Conservation (phyloP, 192 early-diverging fungal genomes). For the Coemansia sp. region DNA sequence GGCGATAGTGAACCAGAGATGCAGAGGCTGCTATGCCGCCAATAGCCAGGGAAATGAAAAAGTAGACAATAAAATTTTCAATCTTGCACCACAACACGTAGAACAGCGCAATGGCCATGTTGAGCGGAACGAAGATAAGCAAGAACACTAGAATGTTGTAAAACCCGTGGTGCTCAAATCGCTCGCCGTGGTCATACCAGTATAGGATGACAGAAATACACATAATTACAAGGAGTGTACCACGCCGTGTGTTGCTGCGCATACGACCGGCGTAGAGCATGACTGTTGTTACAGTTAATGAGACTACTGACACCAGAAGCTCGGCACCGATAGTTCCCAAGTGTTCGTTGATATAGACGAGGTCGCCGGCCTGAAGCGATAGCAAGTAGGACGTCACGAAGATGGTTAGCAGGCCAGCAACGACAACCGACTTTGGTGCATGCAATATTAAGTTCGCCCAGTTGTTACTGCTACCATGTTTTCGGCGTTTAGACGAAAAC, state of each 20-base stretch:
- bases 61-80: constrained; percentile 42
- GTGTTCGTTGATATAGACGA: constrained; percentile 59
- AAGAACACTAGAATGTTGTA: constrained; percentile 63
- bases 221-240: constrained; percentile 11
- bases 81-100: constrained; percentile 41
- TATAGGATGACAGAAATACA: constrained; percentile 42
- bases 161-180: constrained; percentile 62
- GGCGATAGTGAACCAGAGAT: constrained; percentile 49
- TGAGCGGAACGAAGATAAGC: constrained; percentile 57
- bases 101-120: constrained; percentile 48
- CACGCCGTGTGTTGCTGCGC: constrained; percentile 29
- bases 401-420: constrained; percentile 10
- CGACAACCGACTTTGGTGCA: constrained; percentile 17
- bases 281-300: constrained; percentile 45
- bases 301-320: constrained; percentile 50
- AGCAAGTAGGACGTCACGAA: constrained; percentile 20
- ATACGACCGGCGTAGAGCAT: constrained; percentile 54
- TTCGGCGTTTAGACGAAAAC: not conserved
- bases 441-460: not conserved
- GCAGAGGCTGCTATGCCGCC: constrained; percentile 19
- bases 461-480: not conserved
- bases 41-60: constrained; percentile 25
- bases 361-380: constrained; percentile 51
- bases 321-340: constrained; percentile 55
- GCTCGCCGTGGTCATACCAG: constrained; percentile 61